Conservation (phyloP, 1,284 basidiomycete genomes). For the Tremellales sp. region DNA sequence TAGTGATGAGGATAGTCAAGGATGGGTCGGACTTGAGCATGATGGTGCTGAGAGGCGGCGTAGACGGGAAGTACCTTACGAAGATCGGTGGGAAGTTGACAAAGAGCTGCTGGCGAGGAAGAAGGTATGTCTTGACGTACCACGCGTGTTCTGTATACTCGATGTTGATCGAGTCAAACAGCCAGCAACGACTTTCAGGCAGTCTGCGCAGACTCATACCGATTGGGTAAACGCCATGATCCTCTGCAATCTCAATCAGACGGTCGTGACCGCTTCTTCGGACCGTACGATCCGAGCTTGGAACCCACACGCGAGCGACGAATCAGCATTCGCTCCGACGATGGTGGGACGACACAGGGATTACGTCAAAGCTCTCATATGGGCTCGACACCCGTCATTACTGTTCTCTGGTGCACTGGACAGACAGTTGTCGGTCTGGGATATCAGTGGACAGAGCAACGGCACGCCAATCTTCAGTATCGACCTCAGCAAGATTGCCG, state of each 20-base stretch:
- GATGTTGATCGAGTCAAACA: slow-evolving; percentile 7
- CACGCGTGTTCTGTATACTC: neutral
- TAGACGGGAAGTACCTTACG: slow-evolving; percentile 55
- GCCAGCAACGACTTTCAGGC: slow-evolving; percentile 59
- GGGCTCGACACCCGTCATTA: slow-evolving; percentile 74
- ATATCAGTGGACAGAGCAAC: slow-evolving; percentile 57
- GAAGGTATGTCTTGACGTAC: slow-evolving; percentile 13
- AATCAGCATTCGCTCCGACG: slow-evolving; percentile 56
- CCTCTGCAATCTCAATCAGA: slow-evolving; percentile 89
- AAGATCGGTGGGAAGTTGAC: slow-evolving; percentile 76
- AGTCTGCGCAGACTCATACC: slow-evolving; percentile 77
- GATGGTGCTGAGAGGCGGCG: slow-evolving; percentile 12
- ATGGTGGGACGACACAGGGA: slow-evolving; percentile 84
- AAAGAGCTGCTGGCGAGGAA: slow-evolving; percentile 20
- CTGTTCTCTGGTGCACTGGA: slow-evolving; percentile 94
- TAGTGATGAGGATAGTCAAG: slow-evolving; percentile 55
- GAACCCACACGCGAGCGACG: slow-evolving; percentile 68
- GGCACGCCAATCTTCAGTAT: slow-evolving; percentile 43
- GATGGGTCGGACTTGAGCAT: slow-evolving; percentile 10
- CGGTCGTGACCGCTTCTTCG: slow-evolving; percentile 90
- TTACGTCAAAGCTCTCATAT: slow-evolving; percentile 82
- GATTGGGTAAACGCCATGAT: slow-evolving; percentile 98
- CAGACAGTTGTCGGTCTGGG: slow-evolving; percentile 90
- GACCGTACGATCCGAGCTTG: slow-evolving; percentile 93
- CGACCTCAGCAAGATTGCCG: slow-evolving; percentile 35